Evolutionary conservation across 1,284 basidiomycete species (phyloP), one percentile per base, ranked within the genome.

Genomic region (Cryptococcus sp.): DNA sequence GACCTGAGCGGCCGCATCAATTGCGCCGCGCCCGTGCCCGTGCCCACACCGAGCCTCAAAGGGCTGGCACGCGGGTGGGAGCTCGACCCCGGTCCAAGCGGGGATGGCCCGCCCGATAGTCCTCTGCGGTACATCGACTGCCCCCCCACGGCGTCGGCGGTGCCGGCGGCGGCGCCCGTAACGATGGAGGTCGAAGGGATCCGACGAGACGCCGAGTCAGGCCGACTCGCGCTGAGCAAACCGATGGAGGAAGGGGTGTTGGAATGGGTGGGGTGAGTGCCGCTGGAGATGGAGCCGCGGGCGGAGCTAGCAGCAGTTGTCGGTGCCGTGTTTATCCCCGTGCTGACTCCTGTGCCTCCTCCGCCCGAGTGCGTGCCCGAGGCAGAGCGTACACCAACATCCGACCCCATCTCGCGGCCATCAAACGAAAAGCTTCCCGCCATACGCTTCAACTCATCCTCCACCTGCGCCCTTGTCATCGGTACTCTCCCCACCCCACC

Each of bases 361-460:
- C 28, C n/a, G n/a, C n/a, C n/a, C n/a, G n/a, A n/a, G n/a, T n/a
- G n/a, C n/a, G n/a, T n/a, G n/a, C n/a, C 9, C 28, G 28, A 33
- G 28, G 28, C 28, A 33, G 28, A 33, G 5, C 28, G 5, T 5
- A 9, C 4, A 33, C 28, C 20, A 53, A 43, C 13, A 24, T 28
- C n/a, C 37, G 42, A 38, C 23, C 53, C 24, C 46, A 52, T 39
- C 38, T 18, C 45, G 43, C 43, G 46, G 28, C 52, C 51, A 56
- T 53, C 40, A 52, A 54, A 28, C 15, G 68, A 62, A 55, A 70
- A 73, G 43, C 67, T 70, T 7, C 73, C 73, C 1, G 65, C 69
- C 71, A 78, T 73, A 28, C 65, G 66, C 28, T 63, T 65, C 12
- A 78, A 61, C 54, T 69, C 65, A 48, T 73, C 74, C 39, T 76